Evolutionary conservation across 345 rosid genomes (phyloP), one percentile per base, ranked within the genome.

Genomic region (Excoecaria cochinchinensis): DNA sequence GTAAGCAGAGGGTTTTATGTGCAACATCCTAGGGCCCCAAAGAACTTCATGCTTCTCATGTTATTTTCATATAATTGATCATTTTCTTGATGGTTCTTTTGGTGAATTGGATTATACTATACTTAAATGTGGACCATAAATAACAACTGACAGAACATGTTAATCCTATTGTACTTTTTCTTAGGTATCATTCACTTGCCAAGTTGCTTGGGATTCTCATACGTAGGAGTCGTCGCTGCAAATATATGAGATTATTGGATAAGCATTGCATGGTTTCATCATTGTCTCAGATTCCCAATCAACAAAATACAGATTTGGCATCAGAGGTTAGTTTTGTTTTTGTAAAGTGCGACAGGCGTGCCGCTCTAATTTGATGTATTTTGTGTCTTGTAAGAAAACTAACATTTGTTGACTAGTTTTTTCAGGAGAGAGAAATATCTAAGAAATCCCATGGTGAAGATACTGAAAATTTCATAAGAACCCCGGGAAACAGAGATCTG

Each of bases 171-270:
- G 15, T 57, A 42, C n/a, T 65, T 71, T 65, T 50, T 65, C 86
- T 8, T 47, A 90, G 98, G 88, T 90, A 82, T 56, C 97, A 87
- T 77, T 86, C 82, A 15, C 82, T 90, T 79, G 74, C 77, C 64
- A 85, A 86, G 80, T 78, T 84, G 80, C 36, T 92, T 38, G 89
- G 83, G 90, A 63, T 53, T 75, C 88, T 94, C 31, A 83, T 94
- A 63, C 85, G 78, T 48, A 87, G 88, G 82, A 64, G 84, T 59
- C 78, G 60, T 52, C 59, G 80, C 42, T 89, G 93, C 82, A 89
- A 87, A 39, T 79, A 87, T 78, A 59, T 70, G 71, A 85, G 76
- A 58, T 84, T 94, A 74, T 83, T 92, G 84, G 86, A 90, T 64
- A 90, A 86, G 83, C 89, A 90, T 66, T 94, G 97, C 70, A 71